Evolutionary conservation across 2,329 filamentous ascomycete genomes (phyloP).

Genomic region (Stachybotrys elegans): DNA sequence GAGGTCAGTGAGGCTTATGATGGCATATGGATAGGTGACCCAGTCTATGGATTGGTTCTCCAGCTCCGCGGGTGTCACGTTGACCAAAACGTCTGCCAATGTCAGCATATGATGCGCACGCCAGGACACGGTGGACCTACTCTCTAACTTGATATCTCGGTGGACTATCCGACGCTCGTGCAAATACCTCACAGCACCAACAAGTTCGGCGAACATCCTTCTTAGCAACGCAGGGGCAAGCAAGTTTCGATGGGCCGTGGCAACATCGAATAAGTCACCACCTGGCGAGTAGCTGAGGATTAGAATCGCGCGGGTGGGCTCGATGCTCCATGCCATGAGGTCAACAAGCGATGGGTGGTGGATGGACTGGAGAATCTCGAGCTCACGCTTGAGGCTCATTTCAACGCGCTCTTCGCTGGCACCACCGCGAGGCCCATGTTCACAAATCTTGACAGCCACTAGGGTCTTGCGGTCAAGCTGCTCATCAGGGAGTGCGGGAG

Average conservation of each 20-base stretch:
- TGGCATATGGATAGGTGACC: slow-evolving; percentile 70
- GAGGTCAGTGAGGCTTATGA: slow-evolving; percentile 86
- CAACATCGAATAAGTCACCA: slow-evolving; percentile 91
- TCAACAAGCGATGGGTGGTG: slow-evolving; percentile 87
- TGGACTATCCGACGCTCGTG: slow-evolving; percentile 86
- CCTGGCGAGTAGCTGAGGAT: slow-evolving; percentile 90
- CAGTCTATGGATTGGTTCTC: slow-evolving; percentile 62
- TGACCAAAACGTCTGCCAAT: slow-evolving; percentile 80
- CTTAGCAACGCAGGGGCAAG: slow-evolving; percentile 67
- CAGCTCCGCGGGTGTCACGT: slow-evolving; percentile 66
- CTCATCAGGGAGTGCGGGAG: slow-evolving; percentile 20
- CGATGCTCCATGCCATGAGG: slow-evolving; percentile 85
- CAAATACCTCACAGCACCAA: slow-evolving; percentile 80
- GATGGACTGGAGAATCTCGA: slow-evolving; percentile 87
- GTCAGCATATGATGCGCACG: slow-evolving; percentile 5
- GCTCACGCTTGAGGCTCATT: slow-evolving; percentile 87
- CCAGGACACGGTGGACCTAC: slow-evolving; percentile 45
- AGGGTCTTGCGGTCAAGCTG: slow-evolving; percentile 65
- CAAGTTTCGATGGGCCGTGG: slow-evolving; percentile 64
- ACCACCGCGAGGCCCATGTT: slow-evolving; percentile 89
- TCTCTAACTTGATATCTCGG: slow-evolving; percentile 94
- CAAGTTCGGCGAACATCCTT: slow-evolving; percentile 84
- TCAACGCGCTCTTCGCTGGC: slow-evolving; percentile 91
- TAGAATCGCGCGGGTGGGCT: slow-evolving; percentile 74
- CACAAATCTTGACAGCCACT: slow-evolving; percentile 92